Percentiles rank a stretch among this genome's conserved stretches.
Evolutionary conservation across 2,329 filamentous ascomycete species (phyloP).

Genomic region (Aspergillus clavatus): DNA sequence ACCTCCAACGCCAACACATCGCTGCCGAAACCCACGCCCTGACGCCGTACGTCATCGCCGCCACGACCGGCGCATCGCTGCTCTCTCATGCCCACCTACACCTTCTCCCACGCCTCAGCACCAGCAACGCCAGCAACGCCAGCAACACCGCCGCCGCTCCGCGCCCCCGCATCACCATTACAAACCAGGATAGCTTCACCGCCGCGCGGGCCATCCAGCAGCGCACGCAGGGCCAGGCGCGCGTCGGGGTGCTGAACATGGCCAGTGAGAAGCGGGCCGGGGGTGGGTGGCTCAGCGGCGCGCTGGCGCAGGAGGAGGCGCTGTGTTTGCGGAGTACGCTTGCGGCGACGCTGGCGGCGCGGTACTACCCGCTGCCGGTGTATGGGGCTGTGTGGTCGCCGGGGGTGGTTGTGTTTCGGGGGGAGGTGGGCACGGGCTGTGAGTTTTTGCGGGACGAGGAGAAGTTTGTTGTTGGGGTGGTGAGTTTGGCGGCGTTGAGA

Average conservation of each 20-base stretch:
- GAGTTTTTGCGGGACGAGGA: conserved; percentile 12
- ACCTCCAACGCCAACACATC: conserved; percentile 6
- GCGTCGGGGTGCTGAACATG: conserved; percentile 51
- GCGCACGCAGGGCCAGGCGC: conserved; percentile 6
- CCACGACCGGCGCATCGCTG: not conserved
- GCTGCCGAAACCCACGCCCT: conserved; percentile 6
- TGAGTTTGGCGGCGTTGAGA: conserved; percentile 52
- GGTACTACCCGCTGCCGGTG: conserved; percentile 47
- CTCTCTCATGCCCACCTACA: not conserved
- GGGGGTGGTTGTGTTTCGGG: conserved; percentile 50
- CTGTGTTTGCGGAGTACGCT: conserved; percentile 53
- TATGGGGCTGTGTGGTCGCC: conserved; percentile 51
- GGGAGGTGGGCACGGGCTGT: conserved; percentile 25
- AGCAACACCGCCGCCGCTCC: not conserved
- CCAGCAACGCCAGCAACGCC: not conserved
- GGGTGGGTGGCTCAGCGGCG: conserved; percentile 56
- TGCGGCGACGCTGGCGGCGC: conserved; percentile 14
- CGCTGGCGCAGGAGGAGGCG: conserved; percentile 59
- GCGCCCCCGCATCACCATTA: conserved; percentile 6
- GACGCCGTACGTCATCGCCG: conserved; percentile 3
- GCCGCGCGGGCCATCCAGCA: conserved; percentile 6
- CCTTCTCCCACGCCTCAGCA: not conserved
- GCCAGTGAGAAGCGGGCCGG: conserved; percentile 52
- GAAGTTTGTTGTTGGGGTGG: conserved; percentile 48
- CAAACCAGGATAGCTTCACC: conserved; percentile 12